phyloP scores from a whole-genome alignment of 768 basidiomycete species.

The Plicaturopsis crispa region DNA sequence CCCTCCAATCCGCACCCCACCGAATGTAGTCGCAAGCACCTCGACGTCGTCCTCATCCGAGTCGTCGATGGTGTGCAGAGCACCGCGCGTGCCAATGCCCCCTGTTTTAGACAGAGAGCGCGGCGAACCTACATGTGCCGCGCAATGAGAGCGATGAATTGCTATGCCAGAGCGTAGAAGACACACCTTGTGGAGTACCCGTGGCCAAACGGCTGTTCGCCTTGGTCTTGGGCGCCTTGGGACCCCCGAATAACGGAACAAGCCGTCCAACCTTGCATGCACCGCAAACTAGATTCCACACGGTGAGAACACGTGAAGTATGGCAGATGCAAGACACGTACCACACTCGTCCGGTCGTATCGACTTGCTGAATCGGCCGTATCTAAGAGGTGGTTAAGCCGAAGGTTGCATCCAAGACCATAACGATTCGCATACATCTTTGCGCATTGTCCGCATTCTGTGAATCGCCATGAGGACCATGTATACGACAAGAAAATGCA shows the following conservation, averaged over 20 bases:
- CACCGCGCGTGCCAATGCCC: too few relatives aligned
- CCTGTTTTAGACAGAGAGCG: too few relatives aligned
- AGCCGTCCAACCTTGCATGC: constrained; percentile 55
- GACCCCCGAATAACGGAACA: constrained; percentile 42
- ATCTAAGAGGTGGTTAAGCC: constrained; percentile 30
- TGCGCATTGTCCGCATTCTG: constrained; percentile 58
- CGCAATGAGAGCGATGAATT: too few relatives aligned
- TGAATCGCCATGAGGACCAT: constrained; percentile 5
- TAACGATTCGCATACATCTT: constrained; percentile 40
- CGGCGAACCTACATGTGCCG: too few relatives aligned
- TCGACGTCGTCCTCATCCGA: too few relatives aligned
- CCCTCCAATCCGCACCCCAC: too few relatives aligned
- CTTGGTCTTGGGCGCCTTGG: constrained; percentile 25
- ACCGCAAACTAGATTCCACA: constrained; percentile 46
- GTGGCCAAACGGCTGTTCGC: constrained; percentile 38
- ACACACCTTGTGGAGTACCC: constrained; percentile 35
- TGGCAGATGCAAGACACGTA: constrained; percentile 22
- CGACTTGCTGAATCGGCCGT: constrained; percentile 69
- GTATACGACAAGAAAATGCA: constrained; percentile 2
- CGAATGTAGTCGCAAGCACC: too few relatives aligned
- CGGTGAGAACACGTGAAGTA: not conserved
- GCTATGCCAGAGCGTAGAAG: too few relatives aligned
- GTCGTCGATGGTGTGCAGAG: too few relatives aligned
- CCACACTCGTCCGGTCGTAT: constrained; percentile 59
- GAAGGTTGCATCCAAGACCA: not conserved